Evolutionary conservation across 441 rosid genomes (phyloP).

Genomic region (Adansonia rubrostipa): DNA sequence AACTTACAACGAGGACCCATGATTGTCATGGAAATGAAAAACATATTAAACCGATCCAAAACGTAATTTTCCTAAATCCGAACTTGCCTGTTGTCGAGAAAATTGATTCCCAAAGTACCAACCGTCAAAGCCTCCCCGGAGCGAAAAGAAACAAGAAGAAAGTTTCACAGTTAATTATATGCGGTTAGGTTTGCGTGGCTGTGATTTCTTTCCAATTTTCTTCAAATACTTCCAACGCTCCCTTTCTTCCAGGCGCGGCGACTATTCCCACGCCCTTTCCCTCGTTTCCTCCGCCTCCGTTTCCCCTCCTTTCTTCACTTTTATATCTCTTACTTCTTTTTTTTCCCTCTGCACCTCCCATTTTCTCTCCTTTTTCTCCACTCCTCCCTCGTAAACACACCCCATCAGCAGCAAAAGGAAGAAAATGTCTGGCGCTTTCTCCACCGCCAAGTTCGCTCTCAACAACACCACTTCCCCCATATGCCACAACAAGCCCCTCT

Average conservation of each 20-base stretch:
- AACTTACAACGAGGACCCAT: not conserved
- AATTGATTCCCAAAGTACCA: not conserved
- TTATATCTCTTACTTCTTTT: constrained; percentile 20
- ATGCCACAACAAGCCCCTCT: constrained; percentile 44
- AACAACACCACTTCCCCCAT: constrained; percentile 35
- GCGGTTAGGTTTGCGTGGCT: constrained; percentile 25
- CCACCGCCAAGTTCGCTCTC: constrained; percentile 48
- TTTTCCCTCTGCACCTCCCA: constrained; percentile 36
- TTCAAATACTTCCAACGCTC: constrained; percentile 19
- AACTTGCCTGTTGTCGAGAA: not conserved
- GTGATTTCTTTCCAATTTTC: not conserved
- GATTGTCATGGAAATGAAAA: not conserved
- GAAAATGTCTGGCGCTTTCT: constrained; percentile 53
- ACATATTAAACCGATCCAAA: not conserved
- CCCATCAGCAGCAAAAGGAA: not conserved
- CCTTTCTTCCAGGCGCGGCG: not conserved
- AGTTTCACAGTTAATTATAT: not conserved
- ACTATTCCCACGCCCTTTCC: constrained; percentile 23
- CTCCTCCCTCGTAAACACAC: not conserved
- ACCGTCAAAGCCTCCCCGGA: not conserved
- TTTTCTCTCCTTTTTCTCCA: not conserved
- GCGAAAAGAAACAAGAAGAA: not conserved
- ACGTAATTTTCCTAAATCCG: not conserved
- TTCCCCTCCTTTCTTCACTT: constrained; percentile 26
- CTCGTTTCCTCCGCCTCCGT: constrained; percentile 31